Evolutionary conservation across 2,329 filamentous ascomycete genomes (phyloP).

Genomic region (Fusarium sp.): DNA sequence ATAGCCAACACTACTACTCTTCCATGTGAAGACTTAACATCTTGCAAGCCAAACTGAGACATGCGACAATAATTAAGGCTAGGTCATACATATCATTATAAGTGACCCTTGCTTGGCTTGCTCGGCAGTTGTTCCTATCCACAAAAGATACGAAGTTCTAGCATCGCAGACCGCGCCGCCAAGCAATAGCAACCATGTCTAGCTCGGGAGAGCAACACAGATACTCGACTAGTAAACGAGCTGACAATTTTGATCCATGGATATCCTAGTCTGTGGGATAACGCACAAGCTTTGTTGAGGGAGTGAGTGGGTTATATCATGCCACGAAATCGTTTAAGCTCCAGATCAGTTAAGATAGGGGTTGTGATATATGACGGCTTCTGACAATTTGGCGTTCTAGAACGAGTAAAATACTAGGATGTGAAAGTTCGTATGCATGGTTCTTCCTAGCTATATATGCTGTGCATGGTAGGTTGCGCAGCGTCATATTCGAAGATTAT

Average conservation of each 20-base stretch:
- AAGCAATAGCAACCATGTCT: slow-evolving; percentile 17
- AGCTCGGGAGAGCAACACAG: not conserved
- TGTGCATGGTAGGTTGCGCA: slow-evolving; percentile 13
- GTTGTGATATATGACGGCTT: not conserved
- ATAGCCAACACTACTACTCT: not conserved
- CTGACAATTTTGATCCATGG: not conserved
- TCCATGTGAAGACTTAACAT: not conserved
- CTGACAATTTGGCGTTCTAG: not conserved
- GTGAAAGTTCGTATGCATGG: not conserved
- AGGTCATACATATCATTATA: not conserved
- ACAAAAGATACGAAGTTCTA: not conserved
- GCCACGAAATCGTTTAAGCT: not conserved
- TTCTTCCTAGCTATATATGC: slow-evolving; percentile 4
- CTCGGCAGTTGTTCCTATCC: not conserved
- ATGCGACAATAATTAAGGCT: not conserved
- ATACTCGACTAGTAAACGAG: not conserved
- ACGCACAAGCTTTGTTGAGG: not conserved
- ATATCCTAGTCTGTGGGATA: not conserved
- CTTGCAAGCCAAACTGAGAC: not conserved
- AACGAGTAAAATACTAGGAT: not conserved
- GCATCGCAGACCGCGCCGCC: not conserved
- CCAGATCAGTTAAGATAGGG: not conserved
- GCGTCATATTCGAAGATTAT: not conserved
- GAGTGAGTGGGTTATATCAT: not conserved
- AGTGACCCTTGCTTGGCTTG: not conserved